Base-by-base conservation (phyloP, 176 grass and related monocot genomes). In the Cenchrus americanus region DNA sequence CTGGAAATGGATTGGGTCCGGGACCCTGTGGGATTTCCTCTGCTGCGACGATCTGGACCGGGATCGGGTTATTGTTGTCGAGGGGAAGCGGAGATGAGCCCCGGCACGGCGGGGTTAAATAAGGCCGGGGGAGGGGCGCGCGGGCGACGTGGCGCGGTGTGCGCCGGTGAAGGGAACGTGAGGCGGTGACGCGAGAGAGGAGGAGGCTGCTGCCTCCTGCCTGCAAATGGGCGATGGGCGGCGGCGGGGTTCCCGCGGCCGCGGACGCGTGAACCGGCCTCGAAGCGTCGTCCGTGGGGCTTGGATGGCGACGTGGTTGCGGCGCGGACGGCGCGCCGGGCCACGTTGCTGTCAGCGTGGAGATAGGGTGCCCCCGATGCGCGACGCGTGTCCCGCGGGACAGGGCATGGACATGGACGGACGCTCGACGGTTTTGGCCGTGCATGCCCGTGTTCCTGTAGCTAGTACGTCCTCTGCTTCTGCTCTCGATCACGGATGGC, bases 81-180 rank as follows among this genome's bases (percentile, higher is more conserved):
- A 49, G 44, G 15, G 32, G 75, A 43, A 43, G 76, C 54, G 58
- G 46, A 58, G 8, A 1, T 6, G 43, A 18, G 12, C n/a, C 50
- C 30, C 60, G n/a, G 37, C n/a, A 11, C 27, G 8, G 47, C 80
- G 27, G 19, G 11, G 14, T 87, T 87, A 90, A 87, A 90, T 90
- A 90, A 10, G 26, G 66, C 27, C 40, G 6, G 32, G 62, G 1
- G 63, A 9, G 0, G 34, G 71, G 47, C 7, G 47, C 23, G 32
- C 21, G 79, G 34, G n/a, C 49, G 80, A 90, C 88, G 88, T 90
- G 88, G 88, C 88, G 84, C 79, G 60, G 9, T 27, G 65, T 73
- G 74, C 73, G 79, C 84, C 84, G 84, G 84, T 86, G 67, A 78
- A 43, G 26, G 67, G 8, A 90, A 73, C 80, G 84, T 73, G 84